Percentiles rank a stretch among this genome's conserved stretches.
phyloP scores from a whole-genome alignment of 257 asterid genomes.

The Cruciata laevipes region DNA sequence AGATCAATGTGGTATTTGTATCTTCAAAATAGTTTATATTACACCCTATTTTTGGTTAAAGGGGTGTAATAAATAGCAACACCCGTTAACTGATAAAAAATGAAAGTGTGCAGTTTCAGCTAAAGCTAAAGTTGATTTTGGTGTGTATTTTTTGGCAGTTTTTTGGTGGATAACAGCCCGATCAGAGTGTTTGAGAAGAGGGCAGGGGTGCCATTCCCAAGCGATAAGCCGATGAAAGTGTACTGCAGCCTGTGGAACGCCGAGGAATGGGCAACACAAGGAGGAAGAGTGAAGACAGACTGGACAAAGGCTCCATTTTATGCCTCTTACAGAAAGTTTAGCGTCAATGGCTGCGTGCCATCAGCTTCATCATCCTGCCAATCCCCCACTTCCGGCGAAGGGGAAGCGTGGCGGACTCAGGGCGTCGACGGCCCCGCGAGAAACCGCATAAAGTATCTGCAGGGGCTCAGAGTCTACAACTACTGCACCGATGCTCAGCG shows the following conservation, averaged over 20 bases:
- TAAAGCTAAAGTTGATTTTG: background rate
- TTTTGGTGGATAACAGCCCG: conserved; percentile 53
- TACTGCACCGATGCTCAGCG: background rate
- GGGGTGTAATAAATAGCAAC: too few species aligned
- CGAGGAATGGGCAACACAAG: background rate
- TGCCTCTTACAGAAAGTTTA: background rate
- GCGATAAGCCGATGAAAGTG: background rate
- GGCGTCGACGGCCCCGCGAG: background rate
- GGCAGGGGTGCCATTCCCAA: background rate
- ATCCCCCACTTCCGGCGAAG: background rate
- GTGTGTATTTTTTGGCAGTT: conserved; percentile 23
- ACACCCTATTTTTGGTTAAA: too few species aligned
- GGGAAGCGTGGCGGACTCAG: background rate
- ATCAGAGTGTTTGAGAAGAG: conserved; percentile 50
- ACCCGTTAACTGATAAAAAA: too few species aligned
- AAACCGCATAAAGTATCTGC: background rate
- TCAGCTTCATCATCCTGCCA: background rate
- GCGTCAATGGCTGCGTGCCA: background rate
- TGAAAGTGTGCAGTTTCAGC: too few species aligned
- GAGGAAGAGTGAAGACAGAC: background rate
- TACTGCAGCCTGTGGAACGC: background rate
- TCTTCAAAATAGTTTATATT: too few species aligned
- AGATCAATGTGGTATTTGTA: too few species aligned
- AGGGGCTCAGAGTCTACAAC: background rate
- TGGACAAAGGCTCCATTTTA: background rate